Evolutionary conservation across 192 early-diverging fungal genomes (phyloP).

Genomic region (Chytriomyces sp.): DNA sequence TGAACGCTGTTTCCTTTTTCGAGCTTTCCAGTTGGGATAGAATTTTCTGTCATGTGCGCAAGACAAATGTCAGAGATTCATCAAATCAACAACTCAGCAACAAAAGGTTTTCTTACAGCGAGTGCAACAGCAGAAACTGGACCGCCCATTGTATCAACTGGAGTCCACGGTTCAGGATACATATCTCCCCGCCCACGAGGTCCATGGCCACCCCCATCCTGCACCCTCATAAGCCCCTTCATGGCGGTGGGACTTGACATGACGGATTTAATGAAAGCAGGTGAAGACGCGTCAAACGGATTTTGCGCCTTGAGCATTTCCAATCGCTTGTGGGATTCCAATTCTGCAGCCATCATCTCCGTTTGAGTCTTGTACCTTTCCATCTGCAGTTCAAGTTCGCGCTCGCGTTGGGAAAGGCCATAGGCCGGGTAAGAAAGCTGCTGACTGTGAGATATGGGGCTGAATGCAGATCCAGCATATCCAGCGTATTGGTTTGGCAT

Average conservation of each 20-base stretch:
- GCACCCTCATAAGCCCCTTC: neutral
- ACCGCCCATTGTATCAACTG: slow-evolving; percentile 22
- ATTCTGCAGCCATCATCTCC: slow-evolving; percentile 12
- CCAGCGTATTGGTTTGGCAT: neutral
- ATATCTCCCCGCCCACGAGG: slow-evolving; percentile 17
- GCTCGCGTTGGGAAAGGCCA: too few species aligned
- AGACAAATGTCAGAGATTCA: neutral
- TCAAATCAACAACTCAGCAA: neutral
- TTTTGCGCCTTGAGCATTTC: neutral
- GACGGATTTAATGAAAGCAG: neutral
- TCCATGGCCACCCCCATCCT: neutral
- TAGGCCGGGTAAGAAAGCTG: neutral
- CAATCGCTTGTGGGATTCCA: neutral
- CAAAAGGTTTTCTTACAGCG: slow-evolving; percentile 13
- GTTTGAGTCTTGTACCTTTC: slow-evolving; percentile 2
- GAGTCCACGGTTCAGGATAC: slow-evolving; percentile 29
- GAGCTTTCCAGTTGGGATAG: slow-evolving; percentile 15
- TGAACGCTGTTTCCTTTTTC: slow-evolving; percentile 3
- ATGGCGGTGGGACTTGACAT: slow-evolving; percentile 5
- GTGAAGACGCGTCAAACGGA: neutral
- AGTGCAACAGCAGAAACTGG: slow-evolving; percentile 23
- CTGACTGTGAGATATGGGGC: neutral
- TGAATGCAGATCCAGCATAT: neutral
- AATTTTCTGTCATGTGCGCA: slow-evolving; percentile 7
- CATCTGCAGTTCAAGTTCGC: slow-evolving; percentile 9